Evolutionary conservation across 768 basidiomycete genomes (phyloP).

Genomic region (Mycena belliarum): DNA sequence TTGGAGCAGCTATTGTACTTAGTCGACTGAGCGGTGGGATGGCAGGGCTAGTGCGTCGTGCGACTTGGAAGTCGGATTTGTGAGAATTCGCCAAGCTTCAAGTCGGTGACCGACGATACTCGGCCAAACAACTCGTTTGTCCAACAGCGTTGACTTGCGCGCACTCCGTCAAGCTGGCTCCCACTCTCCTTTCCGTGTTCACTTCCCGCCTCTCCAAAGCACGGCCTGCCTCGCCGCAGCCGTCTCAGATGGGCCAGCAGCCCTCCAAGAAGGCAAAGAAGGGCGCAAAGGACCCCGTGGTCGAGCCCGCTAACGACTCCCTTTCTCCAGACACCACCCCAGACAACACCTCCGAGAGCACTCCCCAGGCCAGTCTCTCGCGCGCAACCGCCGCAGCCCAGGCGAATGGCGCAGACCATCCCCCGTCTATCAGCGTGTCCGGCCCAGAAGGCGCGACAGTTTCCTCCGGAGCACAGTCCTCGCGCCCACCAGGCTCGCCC

Average conservation of each 20-base stretch:
- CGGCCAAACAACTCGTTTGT: neutral
- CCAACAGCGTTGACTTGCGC: neutral
- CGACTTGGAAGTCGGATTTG: no score
- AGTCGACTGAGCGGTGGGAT: no score
- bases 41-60: no score
- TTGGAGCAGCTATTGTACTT: no score
- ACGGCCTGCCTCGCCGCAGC: conserved; percentile 72
- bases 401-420: conserved; percentile 39
- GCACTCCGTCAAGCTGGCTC: conserved; percentile 58
- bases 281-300: conserved; percentile 68
- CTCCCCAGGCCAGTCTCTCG: conserved; percentile 44
- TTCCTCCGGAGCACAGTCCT: conserved; percentile 24
- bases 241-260: conserved; percentile 76
- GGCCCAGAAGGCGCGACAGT: conserved; percentile 40
- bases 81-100: no score
- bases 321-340: conserved; percentile 39
- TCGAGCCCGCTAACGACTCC: conserved; percentile 42
- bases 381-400: conserved; percentile 42
- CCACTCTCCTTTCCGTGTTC: conserved; percentile 76
- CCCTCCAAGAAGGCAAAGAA: conserved; percentile 82
- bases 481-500: conserved; percentile 38
- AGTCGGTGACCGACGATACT: neutral
- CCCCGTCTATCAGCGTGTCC: conserved; percentile 45
- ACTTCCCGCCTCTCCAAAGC: conserved; percentile 71
- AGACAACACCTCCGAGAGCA: conserved; percentile 41